Percentiles rank a stretch among this genome's conserved stretches.
Evolutionary conservation across 805 yeast genomes (phyloP).

Genomic region (Teunomyces funiuensis): DNA sequence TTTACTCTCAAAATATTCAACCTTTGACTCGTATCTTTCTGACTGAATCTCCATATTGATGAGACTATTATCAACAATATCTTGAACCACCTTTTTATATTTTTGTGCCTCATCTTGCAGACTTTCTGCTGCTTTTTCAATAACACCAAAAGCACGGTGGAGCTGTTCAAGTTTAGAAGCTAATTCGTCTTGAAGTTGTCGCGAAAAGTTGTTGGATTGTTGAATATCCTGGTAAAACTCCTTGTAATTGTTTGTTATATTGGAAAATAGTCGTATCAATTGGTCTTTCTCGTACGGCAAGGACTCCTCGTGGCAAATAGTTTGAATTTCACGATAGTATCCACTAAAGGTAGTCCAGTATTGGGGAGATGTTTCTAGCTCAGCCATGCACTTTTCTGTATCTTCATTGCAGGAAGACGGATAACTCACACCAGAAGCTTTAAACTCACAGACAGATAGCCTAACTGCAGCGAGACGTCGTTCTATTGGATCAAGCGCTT

Average conservation of each 20-base stretch:
- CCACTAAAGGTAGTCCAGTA: slow-evolving; percentile 79
- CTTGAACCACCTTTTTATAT: background rate
- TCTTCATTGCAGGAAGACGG: slow-evolving; percentile 29
- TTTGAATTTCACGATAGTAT: slow-evolving; percentile 53
- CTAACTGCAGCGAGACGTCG: slow-evolving; percentile 44
- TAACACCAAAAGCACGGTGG: background rate
- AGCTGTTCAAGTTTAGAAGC: slow-evolving; percentile 3
- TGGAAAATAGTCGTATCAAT: slow-evolving; percentile 44
- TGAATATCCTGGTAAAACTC: slow-evolving; percentile 8
- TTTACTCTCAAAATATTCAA: background rate
- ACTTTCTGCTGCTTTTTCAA: background rate
- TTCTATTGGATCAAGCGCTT: slow-evolving; percentile 29
- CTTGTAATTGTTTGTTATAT: slow-evolving; percentile 38
- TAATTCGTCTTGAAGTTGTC: background rate
- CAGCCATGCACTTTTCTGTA: slow-evolving; percentile 37
- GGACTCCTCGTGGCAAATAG: slow-evolving; percentile 53
- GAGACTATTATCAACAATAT: background rate
- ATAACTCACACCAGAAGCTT: slow-evolving; percentile 41
- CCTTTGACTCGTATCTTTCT: background rate
- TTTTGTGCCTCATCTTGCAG: background rate
- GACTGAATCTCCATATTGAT: background rate
- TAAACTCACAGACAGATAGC: slow-evolving; percentile 56
- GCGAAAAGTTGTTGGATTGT: background rate
- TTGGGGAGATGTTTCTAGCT: slow-evolving; percentile 47
- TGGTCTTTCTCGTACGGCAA: slow-evolving; percentile 54